Conservation (phyloP, 192 early-diverging fungal genomes). For the Coemansia sp. region DNA sequence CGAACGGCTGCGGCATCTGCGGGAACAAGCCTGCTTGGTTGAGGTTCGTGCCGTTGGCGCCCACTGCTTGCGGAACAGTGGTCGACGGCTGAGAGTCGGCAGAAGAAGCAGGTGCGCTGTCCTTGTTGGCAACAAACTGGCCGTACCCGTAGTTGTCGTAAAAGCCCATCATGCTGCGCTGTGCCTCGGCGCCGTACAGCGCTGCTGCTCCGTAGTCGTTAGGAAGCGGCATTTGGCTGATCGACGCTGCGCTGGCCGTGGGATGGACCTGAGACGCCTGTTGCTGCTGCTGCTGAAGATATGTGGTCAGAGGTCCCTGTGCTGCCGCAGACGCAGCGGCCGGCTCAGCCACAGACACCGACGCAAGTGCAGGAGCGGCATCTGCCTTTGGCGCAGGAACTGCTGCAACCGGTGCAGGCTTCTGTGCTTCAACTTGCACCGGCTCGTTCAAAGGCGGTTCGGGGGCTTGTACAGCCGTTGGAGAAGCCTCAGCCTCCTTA, state of each 20-base stretch:
- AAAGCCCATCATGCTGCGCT: constrained; percentile 64
- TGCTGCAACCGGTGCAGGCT: constrained; percentile 11
- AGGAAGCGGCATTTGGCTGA: constrained; percentile 54
- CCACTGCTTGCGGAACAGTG: constrained; percentile 59
- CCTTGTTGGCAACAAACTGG: constrained; percentile 50
- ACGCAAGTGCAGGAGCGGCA: not conserved
- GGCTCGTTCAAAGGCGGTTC: constrained; percentile 25
- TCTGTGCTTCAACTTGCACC: constrained; percentile 9
- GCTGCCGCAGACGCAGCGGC: constrained; percentile 21
- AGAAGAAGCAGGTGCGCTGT: constrained; percentile 24
- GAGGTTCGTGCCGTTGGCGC: constrained; percentile 54
- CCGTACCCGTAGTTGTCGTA: constrained; percentile 53
- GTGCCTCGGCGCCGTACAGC: constrained; percentile 65
- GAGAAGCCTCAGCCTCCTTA: constrained; percentile 23
- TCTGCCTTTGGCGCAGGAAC: constrained; percentile 18
- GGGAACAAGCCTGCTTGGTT: constrained; percentile 52
- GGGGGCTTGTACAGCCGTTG: constrained; percentile 21
- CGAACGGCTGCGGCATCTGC: constrained; percentile 53
- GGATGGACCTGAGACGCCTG: constrained; percentile 31
- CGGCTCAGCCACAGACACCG: constrained; percentile 16
- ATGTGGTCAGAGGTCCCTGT: constrained; percentile 41
- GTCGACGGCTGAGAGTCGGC: constrained; percentile 55
- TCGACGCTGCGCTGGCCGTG: constrained; percentile 29
- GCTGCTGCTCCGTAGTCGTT: constrained; percentile 62
- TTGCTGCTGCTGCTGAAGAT: constrained; percentile 48